Conservation (phyloP, 345 rosid species). For the Syzygium oleosum region DNA sequence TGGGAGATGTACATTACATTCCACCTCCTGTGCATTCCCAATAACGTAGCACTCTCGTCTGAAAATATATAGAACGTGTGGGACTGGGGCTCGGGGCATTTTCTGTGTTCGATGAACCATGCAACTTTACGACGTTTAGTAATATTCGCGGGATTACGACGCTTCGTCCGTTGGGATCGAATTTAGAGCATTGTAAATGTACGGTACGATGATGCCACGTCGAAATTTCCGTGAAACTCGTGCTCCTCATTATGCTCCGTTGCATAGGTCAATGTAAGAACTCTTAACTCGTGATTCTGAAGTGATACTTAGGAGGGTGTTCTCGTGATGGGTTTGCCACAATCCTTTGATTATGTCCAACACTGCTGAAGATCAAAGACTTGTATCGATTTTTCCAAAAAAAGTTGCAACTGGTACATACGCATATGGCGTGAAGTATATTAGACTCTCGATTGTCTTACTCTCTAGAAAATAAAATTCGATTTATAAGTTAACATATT, state of each 20-base stretch:
- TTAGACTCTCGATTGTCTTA: no score
- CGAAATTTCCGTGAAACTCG: background rate
- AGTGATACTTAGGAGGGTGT: background rate
- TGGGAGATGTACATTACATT: background rate
- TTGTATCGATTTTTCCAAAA: background rate
- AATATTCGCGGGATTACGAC: background rate
- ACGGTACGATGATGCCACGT: fast-evolving
- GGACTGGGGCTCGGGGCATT: background rate
- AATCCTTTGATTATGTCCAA: background rate
- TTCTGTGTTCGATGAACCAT: background rate
- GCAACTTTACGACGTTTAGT: background rate
- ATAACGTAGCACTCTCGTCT: background rate
- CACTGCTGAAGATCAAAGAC: background rate
- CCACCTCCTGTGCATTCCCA: background rate
- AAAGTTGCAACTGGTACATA: no score
- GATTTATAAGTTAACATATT: no score
- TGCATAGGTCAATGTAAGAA: background rate
- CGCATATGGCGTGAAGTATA: no score
- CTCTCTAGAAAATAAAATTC: no score
- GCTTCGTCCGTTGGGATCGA: background rate
- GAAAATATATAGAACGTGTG: background rate
- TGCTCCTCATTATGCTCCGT: no score
- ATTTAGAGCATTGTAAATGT: background rate
- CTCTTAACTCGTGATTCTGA: background rate
- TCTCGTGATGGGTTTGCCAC: background rate